Evolutionary conservation across 139 green algal species (phyloP).

Genomic region (Chlorella sp.): DNA sequence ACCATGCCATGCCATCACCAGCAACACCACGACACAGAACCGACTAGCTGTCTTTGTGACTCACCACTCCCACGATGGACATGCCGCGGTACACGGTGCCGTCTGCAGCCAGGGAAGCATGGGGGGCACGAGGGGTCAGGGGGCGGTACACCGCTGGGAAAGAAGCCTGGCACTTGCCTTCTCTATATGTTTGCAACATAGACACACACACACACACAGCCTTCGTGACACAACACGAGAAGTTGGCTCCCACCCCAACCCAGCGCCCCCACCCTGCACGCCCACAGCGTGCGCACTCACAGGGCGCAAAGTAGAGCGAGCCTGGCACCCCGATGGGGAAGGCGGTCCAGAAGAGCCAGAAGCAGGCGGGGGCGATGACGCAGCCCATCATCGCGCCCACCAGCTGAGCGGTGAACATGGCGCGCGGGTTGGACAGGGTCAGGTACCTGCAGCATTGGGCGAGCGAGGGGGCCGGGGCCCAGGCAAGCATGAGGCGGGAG

Average conservation of each 20-base stretch:
- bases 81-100: slow-evolving; percentile 61
- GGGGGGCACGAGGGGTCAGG: neutral
- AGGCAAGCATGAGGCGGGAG: neutral
- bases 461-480: neutral
- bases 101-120: neutral
- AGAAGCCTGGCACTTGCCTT: too few species aligned
- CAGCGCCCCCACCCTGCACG: neutral
- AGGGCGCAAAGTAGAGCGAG: slow-evolving; percentile 55
- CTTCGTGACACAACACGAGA: too few species aligned
- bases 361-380: slow-evolving; percentile 49
- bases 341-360: slow-evolving; percentile 50
- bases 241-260: too few species aligned
- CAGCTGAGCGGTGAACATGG: slow-evolving; percentile 59
- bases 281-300: neutral
- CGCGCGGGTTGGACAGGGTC: slow-evolving; percentile 44
- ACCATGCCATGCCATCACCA: too few species aligned
- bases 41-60: neutral
- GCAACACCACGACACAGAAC: too few species aligned
- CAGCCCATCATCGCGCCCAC: slow-evolving; percentile 36
- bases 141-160: too few species aligned
- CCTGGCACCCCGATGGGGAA: slow-evolving; percentile 44
- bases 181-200: too few species aligned
- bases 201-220: too few species aligned
- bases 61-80: slow-evolving; percentile 46
- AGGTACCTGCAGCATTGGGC: slow-evolving; percentile 38